Conservation (phyloP, 2,329 filamentous ascomycete species). For the Pezicula radicicola region DNA sequence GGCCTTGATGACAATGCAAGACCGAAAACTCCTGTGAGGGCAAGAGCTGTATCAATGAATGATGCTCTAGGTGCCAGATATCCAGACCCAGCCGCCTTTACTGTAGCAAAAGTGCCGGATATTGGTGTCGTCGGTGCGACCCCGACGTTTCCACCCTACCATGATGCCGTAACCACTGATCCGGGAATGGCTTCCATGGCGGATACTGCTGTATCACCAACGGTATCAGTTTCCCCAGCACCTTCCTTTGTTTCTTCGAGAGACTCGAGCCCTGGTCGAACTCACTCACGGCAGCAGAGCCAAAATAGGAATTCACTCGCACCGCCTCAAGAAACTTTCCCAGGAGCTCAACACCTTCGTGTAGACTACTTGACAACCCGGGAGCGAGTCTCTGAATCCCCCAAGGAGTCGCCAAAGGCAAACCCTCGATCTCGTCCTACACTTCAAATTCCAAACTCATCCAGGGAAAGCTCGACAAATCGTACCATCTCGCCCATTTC, state of each 20-base stretch:
- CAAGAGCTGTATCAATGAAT: slow-evolving; percentile 28
- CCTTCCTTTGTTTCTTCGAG: slow-evolving; percentile 20
- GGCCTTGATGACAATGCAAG: slow-evolving; percentile 10
- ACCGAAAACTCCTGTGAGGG: slow-evolving; percentile 12
- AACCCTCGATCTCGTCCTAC: slow-evolving; percentile 14
- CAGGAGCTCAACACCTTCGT: slow-evolving; percentile 26
- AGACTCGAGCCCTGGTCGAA: slow-evolving; percentile 28
- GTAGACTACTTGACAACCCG: slow-evolving; percentile 31
- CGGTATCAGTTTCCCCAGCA: slow-evolving; percentile 24
- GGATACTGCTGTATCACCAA: slow-evolving; percentile 30
- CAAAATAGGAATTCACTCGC: slow-evolving; percentile 38
- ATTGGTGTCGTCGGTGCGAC: slow-evolving; percentile 34
- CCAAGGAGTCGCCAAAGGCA: slow-evolving; percentile 12
- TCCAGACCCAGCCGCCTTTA: slow-evolving; percentile 19
- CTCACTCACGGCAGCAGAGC: slow-evolving; percentile 17
- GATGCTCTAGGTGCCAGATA: slow-evolving; percentile 15
- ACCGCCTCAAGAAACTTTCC: slow-evolving; percentile 35
- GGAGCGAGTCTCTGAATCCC: slow-evolving; percentile 11
- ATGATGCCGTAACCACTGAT: slow-evolving; percentile 11
- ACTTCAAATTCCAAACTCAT: slow-evolving; percentile 25
- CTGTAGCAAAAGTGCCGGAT: slow-evolving; percentile 23
- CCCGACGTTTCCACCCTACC: slow-evolving; percentile 32
- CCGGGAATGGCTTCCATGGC: slow-evolving; percentile 20
- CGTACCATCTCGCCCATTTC: slow-evolving; percentile 22
- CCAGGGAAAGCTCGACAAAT: slow-evolving; percentile 24